A percentile compares a stretch with the other conserved stretches of the same genome.
phyloP scores from a whole-genome alignment of 2,329 filamentous ascomycete genomes.

The Botrytis elliptica region DNA sequence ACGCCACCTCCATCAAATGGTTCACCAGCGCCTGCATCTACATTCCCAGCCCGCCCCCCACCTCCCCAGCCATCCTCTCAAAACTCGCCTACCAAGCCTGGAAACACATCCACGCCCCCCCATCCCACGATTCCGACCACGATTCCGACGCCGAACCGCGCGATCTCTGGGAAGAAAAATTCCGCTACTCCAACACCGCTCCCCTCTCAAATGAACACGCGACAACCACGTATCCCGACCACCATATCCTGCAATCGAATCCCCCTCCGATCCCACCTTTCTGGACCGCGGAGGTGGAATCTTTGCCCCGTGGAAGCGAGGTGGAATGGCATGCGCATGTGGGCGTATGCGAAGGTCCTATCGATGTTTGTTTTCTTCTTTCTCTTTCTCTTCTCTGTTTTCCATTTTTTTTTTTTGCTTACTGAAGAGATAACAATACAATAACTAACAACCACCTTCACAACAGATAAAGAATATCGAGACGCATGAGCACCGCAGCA shows the following conservation, averaged over 20 bases:
- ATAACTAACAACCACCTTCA: background rate
- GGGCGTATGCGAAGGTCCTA: slow-evolving; percentile 47
- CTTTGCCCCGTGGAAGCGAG: slow-evolving; percentile 68
- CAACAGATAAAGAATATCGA: slow-evolving; percentile 14
- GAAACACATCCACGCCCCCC: slow-evolving; percentile 38
- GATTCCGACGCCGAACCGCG: slow-evolving; percentile 47
- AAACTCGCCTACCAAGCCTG: slow-evolving; percentile 49
- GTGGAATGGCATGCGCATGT: slow-evolving; percentile 82
- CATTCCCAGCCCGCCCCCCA: slow-evolving; percentile 49
- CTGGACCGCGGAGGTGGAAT: slow-evolving; percentile 72
- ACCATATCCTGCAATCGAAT: background rate
- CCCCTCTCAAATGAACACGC: background rate
- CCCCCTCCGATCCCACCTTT: slow-evolving; percentile 54
- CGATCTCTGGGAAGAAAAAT: slow-evolving; percentile 68
- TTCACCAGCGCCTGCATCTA: slow-evolving; percentile 78
- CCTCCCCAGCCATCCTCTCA: slow-evolving; percentile 39
- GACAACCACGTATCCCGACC: background rate
- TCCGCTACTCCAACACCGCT: slow-evolving; percentile 44
- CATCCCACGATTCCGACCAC: slow-evolving; percentile 43
- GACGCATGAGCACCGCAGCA: background rate
- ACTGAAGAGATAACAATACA: background rate
- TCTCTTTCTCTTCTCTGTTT: background rate
- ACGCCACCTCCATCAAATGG: slow-evolving; percentile 67
- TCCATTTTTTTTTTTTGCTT: background rate
- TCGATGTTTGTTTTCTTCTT: slow-evolving; percentile 21